These are phyloP conservation scores for Metschnikowia sp. DNA, from an alignment of 805 yeast species.

Conservation along the genomic window DNA sequence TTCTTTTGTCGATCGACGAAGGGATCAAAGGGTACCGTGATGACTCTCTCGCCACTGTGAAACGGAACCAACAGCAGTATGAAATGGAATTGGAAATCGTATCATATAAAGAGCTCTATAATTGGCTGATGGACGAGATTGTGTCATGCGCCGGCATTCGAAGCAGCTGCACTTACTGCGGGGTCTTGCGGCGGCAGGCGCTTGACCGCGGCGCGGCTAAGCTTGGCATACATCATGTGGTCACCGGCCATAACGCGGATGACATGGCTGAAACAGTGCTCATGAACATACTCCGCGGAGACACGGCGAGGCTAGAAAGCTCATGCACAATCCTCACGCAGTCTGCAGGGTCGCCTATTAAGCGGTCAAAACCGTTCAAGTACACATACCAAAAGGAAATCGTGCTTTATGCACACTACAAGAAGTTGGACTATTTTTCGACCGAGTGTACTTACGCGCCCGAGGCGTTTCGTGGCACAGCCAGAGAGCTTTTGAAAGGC, in stretches of 20 bases:
- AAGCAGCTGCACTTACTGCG: constrained; percentile 96
- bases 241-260: constrained; percentile 98
- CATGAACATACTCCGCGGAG: constrained; percentile 95
- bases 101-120: constrained; percentile 82
- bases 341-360: constrained; percentile 81
- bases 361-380: constrained; percentile 93
- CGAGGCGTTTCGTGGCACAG: constrained; percentile 97
- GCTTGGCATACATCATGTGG: constrained; percentile 81
- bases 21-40: constrained; percentile 97
- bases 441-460: constrained; percentile 99
- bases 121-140: constrained; percentile 99
- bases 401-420: constrained; percentile 94
- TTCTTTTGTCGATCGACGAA: constrained; percentile 86
- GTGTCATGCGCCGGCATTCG: constrained; percentile 92
- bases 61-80: constrained; percentile 85
- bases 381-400: constrained; percentile 96
- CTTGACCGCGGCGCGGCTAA: constrained; percentile 92
- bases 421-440: constrained; percentile 89
- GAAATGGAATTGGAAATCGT: constrained; percentile 75
- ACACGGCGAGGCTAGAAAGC: constrained; percentile 84
- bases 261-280: constrained; percentile 98
- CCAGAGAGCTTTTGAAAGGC: constrained; percentile 86
- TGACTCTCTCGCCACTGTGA: constrained; percentile 94
- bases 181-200: constrained; percentile 95
- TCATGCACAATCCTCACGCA: constrained; percentile 84